Percentiles rank a stretch among this genome's conserved stretches.
Evolutionary conservation across 805 yeast species (phyloP).

Genomic region (Monosporozyma unispora): DNA sequence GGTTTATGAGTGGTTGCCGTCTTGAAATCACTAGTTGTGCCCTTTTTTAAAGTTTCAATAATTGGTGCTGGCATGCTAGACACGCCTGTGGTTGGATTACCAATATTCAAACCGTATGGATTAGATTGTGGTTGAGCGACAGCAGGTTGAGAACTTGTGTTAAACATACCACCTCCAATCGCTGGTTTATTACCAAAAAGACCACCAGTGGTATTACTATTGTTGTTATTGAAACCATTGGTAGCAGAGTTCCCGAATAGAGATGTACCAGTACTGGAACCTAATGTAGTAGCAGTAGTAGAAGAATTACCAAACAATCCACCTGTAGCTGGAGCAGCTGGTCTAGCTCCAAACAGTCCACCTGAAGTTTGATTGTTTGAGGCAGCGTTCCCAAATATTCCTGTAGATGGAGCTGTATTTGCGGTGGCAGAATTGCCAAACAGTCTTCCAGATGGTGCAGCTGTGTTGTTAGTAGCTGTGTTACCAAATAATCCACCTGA

Average conservation of each 20-base stretch:
- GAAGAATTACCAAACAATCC: constrained; percentile 9
- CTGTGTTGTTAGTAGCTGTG: constrained; percentile 6
- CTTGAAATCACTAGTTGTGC: background rate
- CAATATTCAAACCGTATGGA: constrained; percentile 29
- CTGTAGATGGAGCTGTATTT: constrained; percentile 11
- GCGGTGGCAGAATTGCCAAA: constrained; percentile 5
- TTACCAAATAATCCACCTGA: constrained; percentile 14
- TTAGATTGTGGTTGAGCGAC: constrained; percentile 6
- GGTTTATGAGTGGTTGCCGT: background rate
- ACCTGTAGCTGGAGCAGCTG: constrained; percentile 4
- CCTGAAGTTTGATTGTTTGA: constrained; percentile 6
- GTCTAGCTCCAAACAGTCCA: constrained; percentile 17
- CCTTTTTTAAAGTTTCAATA: constrained; percentile 23
- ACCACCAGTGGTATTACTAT: constrained; percentile 14
- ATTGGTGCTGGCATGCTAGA: constrained; percentile 34
- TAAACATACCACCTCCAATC: constrained; percentile 37
- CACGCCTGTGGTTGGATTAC: constrained; percentile 20
- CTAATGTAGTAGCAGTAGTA: constrained; percentile 2
- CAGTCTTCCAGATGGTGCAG: constrained; percentile 20
- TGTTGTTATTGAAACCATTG: background rate
- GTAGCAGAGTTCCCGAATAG: constrained; percentile 6
- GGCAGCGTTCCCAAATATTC: constrained; percentile 16
- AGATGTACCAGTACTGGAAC: constrained; percentile 5
- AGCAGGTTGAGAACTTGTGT: background rate
- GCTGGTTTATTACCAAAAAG: constrained; percentile 21